These are phyloP conservation scores for Mycena metata DNA, from an alignment of 768 basidiomycete species.

Conservation along the genomic window DNA sequence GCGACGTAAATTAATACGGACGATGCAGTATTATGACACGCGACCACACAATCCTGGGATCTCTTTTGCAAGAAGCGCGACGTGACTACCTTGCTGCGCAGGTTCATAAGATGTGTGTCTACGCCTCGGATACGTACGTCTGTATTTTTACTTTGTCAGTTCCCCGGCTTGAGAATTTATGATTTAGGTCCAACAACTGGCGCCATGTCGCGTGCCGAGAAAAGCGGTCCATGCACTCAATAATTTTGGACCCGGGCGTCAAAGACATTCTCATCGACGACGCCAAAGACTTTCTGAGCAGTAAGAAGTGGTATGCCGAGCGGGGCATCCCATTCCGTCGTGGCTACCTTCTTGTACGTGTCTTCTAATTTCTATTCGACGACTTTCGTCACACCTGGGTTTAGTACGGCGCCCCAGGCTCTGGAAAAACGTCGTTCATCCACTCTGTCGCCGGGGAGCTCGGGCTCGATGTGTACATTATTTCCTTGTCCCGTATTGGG, in stretches of 20 bases:
- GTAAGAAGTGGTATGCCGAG: conserved; percentile 71
- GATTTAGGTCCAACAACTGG: conserved; percentile 56
- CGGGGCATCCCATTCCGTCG: conserved; percentile 79
- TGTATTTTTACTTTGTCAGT: neutral
- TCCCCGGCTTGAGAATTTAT: neutral
- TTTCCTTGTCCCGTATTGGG: conserved; percentile 68
- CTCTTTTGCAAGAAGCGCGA: conserved; percentile 59
- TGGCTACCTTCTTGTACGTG: conserved; percentile 67
- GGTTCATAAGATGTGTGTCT: conserved; percentile 58
- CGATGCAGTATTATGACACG: conserved; percentile 58
- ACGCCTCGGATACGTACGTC: conserved; percentile 53
- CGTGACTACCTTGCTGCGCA: conserved; percentile 53
- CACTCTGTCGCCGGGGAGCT: conserved; percentile 80
- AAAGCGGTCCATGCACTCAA: conserved; percentile 68
- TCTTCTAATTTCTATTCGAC: conserved; percentile 12
- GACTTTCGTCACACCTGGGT: neutral
- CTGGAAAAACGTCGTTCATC: conserved; percentile 80
- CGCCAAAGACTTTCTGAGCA: conserved; percentile 69
- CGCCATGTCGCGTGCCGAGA: conserved; percentile 62
- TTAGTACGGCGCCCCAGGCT: conserved; percentile 77
- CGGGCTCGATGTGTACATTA: conserved; percentile 73
- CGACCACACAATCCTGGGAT: conserved; percentile 50
- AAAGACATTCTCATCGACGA: conserved; percentile 71
- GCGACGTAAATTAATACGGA: conserved; percentile 9
- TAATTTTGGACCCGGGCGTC: conserved; percentile 71